Base-by-base conservation (phyloP, 179 eudicot genomes). In the Actinidia arguta region DNA sequence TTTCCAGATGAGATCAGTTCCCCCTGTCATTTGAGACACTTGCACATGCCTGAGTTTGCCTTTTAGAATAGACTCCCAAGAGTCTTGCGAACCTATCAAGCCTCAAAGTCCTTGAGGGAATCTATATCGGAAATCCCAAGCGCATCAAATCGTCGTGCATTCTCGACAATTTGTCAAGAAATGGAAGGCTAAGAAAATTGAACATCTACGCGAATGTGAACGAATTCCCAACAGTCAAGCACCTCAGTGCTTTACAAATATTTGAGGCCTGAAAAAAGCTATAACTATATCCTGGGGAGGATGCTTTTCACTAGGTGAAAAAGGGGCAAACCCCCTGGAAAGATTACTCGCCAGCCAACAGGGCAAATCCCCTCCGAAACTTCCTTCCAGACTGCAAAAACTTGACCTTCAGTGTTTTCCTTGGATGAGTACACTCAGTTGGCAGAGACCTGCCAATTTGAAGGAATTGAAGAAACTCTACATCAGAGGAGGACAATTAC, bases 401-500 rank as follows among this genome's bases (percentile, higher is more conserved):
- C 22, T 6, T 13, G 83, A 83, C 46, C 83, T 85, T 61, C 83
- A 68, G 54, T 66, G 81, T 61, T 78, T 80, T 22, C 83, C 82
- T 39, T 50, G 31, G 48, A 25, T 18, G 31, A 58, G 1, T n/a
- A 6, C 71, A 27, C 73, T 25, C 39, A 22, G 8, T 9, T 83
- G 82, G 85, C 55, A 84, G 75, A 80, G 36, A 58, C 81, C 82
- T 62, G 73, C 73, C 3, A 81, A 82, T 36, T 69, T 88, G 79
- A 8, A 31, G 25, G 20, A 24, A 13, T 25, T 86, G 56, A 50
- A 79, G 71, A 90, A 83, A 59, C 86, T 90, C 8, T 86, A 85
- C 78, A 85, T 90, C 31, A 83, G 87, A 69, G 92, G 89, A 22
- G 90, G 90, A 11, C 79, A 79, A 13, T 70, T 85, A 1, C 24